A percentile compares a stretch with the other conserved stretches of the same genome.
Evolutionary conservation across 1,284 basidiomycete species (phyloP).

Genomic region (Ganoderma sinense): DNA sequence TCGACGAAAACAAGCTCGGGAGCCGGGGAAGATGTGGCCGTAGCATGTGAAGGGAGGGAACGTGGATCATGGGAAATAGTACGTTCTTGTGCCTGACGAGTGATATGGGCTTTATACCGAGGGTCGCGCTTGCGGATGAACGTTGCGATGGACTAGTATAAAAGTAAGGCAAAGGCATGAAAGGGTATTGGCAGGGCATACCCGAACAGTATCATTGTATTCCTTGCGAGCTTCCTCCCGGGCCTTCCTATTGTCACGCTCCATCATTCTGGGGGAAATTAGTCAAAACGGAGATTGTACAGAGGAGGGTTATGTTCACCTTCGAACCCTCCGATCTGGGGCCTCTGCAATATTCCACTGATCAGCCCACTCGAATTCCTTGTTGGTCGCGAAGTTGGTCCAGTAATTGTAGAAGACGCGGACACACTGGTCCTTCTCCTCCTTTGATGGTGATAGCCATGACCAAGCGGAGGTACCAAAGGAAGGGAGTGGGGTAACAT

Average conservation of each 20-base stretch:
- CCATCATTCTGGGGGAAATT: constrained; percentile 72
- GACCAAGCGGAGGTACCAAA: constrained; percentile 87
- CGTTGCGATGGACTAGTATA: constrained; percentile 74
- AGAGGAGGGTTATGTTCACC: constrained; percentile 48
- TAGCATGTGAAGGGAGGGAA: constrained; percentile 26
- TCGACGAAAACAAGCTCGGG: constrained; percentile 60
- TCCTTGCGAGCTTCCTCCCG: constrained; percentile 89
- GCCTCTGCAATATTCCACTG: constrained; percentile 87
- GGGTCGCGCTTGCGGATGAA: constrained; percentile 96
- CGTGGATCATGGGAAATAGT: constrained; percentile 39
- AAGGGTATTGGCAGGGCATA: constrained; percentile 47
- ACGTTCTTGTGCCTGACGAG: constrained; percentile 52
- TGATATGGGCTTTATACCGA: constrained; percentile 81
- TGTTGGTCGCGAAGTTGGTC: constrained; percentile 88
- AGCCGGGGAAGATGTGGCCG: constrained; percentile 30
- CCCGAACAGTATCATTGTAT: constrained; percentile 92
- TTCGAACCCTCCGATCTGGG: constrained; percentile 85
- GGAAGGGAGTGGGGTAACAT: constrained; percentile 70
- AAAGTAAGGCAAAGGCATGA: background rate
- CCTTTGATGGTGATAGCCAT: constrained; percentile 62
- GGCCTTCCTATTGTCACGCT: constrained; percentile 94
- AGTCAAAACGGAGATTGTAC: too few relatives aligned
- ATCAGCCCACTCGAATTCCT: constrained; percentile 92
- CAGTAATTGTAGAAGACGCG: constrained; percentile 88
- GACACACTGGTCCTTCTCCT: constrained; percentile 54